A percentile compares a stretch with the other conserved stretches of the same genome.
Evolutionary conservation across 2,329 filamentous ascomycete species (phyloP).

Genomic region (Clonostachys byssicola): DNA sequence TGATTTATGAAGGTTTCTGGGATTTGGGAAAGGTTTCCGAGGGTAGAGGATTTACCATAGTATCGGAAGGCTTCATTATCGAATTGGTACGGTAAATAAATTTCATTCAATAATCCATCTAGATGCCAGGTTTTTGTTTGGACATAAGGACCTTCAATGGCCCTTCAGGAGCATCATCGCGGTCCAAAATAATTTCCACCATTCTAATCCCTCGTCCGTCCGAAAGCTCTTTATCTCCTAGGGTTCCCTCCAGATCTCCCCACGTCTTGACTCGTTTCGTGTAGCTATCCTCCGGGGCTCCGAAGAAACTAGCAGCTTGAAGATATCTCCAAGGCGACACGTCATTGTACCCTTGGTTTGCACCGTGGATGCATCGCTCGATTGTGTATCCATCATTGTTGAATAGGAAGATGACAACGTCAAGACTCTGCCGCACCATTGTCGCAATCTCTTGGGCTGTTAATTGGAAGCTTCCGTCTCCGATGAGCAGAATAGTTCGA

Average conservation of each 20-base stretch:
- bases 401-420: slow-evolving; percentile 79
- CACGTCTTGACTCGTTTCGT: slow-evolving; percentile 68
- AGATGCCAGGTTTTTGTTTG: too few relatives aligned
- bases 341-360: slow-evolving; percentile 77
- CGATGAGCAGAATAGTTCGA: slow-evolving; percentile 80
- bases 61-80: too few relatives aligned
- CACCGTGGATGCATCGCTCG: slow-evolving; percentile 83
- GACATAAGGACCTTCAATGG: too few relatives aligned
- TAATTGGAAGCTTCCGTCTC: slow-evolving; percentile 82
- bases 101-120: too few relatives aligned
- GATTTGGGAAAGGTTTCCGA: too few relatives aligned
- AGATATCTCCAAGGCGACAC: slow-evolving; percentile 72
- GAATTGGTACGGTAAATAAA: too few relatives aligned
- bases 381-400: slow-evolving; percentile 89
- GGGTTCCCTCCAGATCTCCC: slow-evolving; percentile 61
- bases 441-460: slow-evolving; percentile 82
- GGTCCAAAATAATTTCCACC: too few relatives aligned
- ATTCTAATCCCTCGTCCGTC: too few relatives aligned
- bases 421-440: slow-evolving; percentile 71
- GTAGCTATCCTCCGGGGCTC: slow-evolving; percentile 50
- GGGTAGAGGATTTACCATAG: too few relatives aligned
- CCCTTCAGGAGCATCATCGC: too few relatives aligned
- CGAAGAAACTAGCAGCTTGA: slow-evolving; percentile 64
- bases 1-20: too few relatives aligned
- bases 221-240: slow-evolving; percentile 57